These are phyloP conservation scores for Leishmania guyanensis DNA, from an alignment of 208 protist species.

Conservation along the genomic window DNA sequence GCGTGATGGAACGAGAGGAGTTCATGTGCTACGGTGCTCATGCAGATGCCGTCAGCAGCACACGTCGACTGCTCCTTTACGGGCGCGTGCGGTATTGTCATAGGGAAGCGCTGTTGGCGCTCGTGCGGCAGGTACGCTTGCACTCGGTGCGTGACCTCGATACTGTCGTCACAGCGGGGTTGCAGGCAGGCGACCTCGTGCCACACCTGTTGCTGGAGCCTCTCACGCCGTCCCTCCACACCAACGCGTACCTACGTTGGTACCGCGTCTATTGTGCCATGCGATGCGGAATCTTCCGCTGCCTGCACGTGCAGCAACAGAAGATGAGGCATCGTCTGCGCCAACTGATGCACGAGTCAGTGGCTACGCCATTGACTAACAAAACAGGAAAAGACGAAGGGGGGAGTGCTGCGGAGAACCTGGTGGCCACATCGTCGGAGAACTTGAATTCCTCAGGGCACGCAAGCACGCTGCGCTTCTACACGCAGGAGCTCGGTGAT, in stretches of 20 bases:
- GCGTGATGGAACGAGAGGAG: conserved; percentile 58
- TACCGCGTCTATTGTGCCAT: conserved; percentile 67
- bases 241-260: conserved; percentile 58
- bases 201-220: conserved; percentile 62
- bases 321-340: conserved; percentile 60
- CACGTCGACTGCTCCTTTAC: conserved; percentile 52
- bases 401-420: too few species aligned
- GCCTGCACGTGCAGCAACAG: conserved; percentile 56
- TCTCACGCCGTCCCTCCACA: conserved; percentile 51
- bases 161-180: conserved; percentile 57
- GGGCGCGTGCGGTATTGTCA: conserved; percentile 66
- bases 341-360: conserved; percentile 45
- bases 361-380: background rate
- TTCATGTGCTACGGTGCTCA: conserved; percentile 11
- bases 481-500: conserved; percentile 27
- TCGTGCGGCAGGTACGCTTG: conserved; percentile 73
- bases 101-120: conserved; percentile 62
- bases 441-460: background rate
- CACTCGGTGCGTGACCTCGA: conserved; percentile 64
- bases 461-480: conserved; percentile 26
- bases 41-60: background rate
- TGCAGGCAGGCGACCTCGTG: conserved; percentile 62
- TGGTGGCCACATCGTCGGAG: background rate
- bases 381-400: too few species aligned
- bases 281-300: conserved; percentile 66